Conservation (phyloP, 768 basidiomycete genomes). For the Rhizopogon vesiculosus region DNA sequence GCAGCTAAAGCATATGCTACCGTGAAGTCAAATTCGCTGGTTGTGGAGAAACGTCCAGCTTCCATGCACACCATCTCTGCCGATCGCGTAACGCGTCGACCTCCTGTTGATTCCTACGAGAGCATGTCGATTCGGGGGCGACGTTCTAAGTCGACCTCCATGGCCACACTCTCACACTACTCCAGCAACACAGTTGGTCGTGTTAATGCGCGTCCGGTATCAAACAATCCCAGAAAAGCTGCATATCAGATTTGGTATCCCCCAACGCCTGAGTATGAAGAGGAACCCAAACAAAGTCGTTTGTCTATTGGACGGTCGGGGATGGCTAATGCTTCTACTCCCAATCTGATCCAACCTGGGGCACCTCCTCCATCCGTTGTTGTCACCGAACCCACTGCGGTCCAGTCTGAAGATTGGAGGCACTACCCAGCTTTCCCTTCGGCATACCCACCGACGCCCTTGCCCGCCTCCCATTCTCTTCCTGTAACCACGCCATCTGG, state of each 20-base stretch:
- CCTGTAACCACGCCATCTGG: slow-evolving; percentile 12
- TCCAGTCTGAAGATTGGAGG: slow-evolving; percentile 61
- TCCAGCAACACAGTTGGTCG: slow-evolving; percentile 13
- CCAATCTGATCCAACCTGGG: not conserved
- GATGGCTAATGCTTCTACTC: slow-evolving; percentile 3
- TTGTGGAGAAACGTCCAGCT: slow-evolving; percentile 5
- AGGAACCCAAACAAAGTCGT: slow-evolving; percentile 25
- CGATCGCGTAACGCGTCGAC: slow-evolving; percentile 3
- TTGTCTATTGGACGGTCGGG: slow-evolving; percentile 12
- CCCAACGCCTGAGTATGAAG: slow-evolving; percentile 42
- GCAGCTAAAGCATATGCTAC: slow-evolving; percentile 5
- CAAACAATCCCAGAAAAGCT: slow-evolving; percentile 9
- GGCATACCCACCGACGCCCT: slow-evolving; percentile 70
- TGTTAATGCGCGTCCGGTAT: slow-evolving; percentile 20
- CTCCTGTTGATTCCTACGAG: slow-evolving; percentile 3
- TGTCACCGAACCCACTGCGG: slow-evolving; percentile 26
- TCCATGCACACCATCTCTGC: slow-evolving; percentile 16
- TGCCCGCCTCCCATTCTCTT: slow-evolving; percentile 34
- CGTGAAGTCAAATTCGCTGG: slow-evolving; percentile 6
- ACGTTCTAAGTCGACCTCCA: slow-evolving; percentile 12
- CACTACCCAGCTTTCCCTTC: slow-evolving; percentile 72
- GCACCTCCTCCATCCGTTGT: slow-evolving; percentile 1
- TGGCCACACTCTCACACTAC: slow-evolving; percentile 19
- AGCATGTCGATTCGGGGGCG: slow-evolving; percentile 4
- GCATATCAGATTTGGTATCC: slow-evolving; percentile 58